Evolutionary conservation across 2,329 filamentous ascomycete species (phyloP).

Genomic region (Cytospora piceicola): DNA sequence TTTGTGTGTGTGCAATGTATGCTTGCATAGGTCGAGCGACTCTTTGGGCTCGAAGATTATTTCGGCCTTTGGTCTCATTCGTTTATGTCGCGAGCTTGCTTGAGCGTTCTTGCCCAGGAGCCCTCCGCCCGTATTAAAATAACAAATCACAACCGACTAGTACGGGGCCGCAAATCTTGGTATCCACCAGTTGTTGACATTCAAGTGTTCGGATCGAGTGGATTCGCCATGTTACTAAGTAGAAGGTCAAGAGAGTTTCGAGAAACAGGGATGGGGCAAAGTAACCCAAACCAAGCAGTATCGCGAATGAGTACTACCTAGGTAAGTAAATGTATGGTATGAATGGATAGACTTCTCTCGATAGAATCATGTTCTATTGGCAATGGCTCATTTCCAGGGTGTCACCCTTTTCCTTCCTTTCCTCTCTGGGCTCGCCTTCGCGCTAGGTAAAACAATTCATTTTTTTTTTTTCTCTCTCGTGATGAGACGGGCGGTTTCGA

Average conservation of each 20-base stretch:
- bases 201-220: background rate
- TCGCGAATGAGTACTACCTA: too few relatives aligned
- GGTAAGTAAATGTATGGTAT: background rate
- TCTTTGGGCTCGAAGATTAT: too few relatives aligned
- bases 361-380: background rate
- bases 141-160: background rate
- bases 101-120: background rate
- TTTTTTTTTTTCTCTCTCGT: background rate
- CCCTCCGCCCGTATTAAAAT: background rate
- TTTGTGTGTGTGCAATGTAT: too few relatives aligned
- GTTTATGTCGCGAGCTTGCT: background rate
- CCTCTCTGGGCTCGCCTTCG: background rate
- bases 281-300: background rate
- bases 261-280: background rate
- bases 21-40: background rate
- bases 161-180: background rate
- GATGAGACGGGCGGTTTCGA: background rate
- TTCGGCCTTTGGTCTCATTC: background rate
- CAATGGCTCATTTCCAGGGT: background rate
- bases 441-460: background rate
- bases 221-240: background rate
- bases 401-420: background rate
- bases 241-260: background rate
- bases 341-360: background rate
- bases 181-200: conserved; percentile 1